A percentile compares a stretch with the other conserved stretches of the same genome.
phyloP scores from a whole-genome alignment of 805 yeast genomes.

The Maudiozyma bulderi region DNA sequence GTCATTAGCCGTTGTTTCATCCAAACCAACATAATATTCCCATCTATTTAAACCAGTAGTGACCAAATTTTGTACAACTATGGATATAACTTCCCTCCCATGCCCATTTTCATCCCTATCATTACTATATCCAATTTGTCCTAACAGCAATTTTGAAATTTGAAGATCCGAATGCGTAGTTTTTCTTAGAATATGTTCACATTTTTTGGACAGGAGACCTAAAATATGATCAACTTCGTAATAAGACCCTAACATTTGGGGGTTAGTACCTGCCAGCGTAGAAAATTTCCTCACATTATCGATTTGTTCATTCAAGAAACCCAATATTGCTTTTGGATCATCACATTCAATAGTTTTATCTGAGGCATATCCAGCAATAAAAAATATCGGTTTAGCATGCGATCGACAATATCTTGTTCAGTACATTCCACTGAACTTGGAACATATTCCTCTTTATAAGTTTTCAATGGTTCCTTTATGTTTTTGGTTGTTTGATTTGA shows the following conservation, averaged over 20 bases:
- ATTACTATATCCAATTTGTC: not conserved
- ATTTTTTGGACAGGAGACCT: not conserved
- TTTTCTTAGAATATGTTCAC: not conserved
- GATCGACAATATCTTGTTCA: not conserved
- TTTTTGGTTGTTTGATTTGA: not conserved
- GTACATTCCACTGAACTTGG: not conserved
- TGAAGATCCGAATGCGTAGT: not conserved
- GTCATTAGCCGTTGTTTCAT: conserved; percentile 7
- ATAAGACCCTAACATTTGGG: not conserved
- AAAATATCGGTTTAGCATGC: not conserved
- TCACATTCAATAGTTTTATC: not conserved
- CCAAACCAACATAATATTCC: conserved; percentile 9
- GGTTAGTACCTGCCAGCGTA: not conserved
- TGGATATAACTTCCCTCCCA: not conserved
- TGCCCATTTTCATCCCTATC: not conserved
- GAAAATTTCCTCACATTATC: not conserved
- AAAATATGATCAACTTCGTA: not conserved
- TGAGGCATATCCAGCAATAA: not conserved
- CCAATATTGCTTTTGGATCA: not conserved
- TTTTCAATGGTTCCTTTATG: not conserved
- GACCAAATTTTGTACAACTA: not conserved
- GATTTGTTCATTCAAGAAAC: not conserved
- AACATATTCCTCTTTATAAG: not conserved
- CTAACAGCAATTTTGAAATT: not conserved
- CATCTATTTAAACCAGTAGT: conserved; percentile 8